phyloP scores from a whole-genome alignment of 1,284 basidiomycete genomes.

The Porodaedalea pini region DNA sequence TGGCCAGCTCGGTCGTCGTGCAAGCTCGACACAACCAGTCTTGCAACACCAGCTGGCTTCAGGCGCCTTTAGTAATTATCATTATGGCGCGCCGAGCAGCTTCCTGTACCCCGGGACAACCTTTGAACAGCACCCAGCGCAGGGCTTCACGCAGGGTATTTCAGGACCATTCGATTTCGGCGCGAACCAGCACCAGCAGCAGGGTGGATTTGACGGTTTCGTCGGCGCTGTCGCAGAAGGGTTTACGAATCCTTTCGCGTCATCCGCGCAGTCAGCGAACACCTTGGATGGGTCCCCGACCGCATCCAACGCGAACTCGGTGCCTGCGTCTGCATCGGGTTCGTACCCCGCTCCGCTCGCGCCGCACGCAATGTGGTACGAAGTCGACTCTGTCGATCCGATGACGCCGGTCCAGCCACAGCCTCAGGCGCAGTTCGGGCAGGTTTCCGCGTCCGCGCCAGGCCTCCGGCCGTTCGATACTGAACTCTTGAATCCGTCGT shows the following conservation, averaged over 20 bases:
- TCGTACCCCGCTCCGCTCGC: conserved; percentile 7
- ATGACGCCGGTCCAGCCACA: conserved; percentile 7
- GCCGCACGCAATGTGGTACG: conserved; percentile 15
- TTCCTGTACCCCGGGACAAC: not conserved
- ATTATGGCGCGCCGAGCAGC: not conserved
- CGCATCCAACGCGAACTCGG: not conserved
- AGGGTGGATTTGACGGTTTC: conserved; percentile 5
- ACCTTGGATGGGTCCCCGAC: not conserved
- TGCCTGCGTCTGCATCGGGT: not conserved
- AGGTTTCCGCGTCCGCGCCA: conserved; percentile 26
- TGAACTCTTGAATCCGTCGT: conserved; percentile 47
- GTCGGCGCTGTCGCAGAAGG: conserved; percentile 13
- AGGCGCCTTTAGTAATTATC: conserved; percentile 9
- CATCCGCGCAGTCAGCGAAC: not conserved
- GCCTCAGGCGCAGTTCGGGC: not conserved
- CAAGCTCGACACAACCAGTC: conserved; percentile 18
- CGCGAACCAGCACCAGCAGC: not conserved
- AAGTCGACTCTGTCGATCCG: conserved; percentile 13
- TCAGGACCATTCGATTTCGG: not conserved
- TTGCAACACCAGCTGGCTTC: conserved; percentile 15
- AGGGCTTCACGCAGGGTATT: not conserved
- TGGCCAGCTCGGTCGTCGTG: conserved; percentile 20
- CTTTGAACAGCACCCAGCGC: conserved; percentile 5
- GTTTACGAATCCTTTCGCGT: conserved; percentile 18
- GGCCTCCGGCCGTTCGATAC: conserved; percentile 51